Conservation (phyloP, 495 filamentous ascomycete genomes). For the Neurospora africana region DNA sequence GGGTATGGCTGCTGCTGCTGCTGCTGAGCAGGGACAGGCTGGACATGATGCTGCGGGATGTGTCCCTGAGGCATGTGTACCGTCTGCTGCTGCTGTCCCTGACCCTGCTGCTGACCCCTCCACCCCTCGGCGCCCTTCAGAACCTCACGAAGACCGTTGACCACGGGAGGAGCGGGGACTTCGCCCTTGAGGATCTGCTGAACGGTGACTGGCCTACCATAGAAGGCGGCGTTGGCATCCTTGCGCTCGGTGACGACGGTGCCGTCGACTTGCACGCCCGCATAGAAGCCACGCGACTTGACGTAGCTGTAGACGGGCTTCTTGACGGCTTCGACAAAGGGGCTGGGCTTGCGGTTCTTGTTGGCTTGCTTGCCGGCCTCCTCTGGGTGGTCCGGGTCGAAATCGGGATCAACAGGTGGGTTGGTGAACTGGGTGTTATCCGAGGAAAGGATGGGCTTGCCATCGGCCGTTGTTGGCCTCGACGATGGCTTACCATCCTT, state of each 20-base stretch:
- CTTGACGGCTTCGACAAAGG: conserved; percentile 19
- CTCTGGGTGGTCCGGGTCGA: not conserved
- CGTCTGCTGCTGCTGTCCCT: not conserved
- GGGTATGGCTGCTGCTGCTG: not conserved
- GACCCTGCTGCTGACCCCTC: conserved; percentile 10
- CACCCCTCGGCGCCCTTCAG: conserved; percentile 19
- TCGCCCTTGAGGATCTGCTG: conserved; percentile 60
- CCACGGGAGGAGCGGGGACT: conserved; percentile 23
- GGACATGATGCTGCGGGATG: not conserved
- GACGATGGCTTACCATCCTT: not conserved
- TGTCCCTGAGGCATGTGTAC: not conserved
- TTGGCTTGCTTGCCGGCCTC: not conserved
- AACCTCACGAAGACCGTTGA: conserved; percentile 14
- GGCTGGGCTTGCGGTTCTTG: conserved; percentile 14
- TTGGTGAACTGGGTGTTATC: conserved; percentile 14
- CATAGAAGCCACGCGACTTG: conserved; percentile 71
- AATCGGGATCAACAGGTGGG: not conserved
- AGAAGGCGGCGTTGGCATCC: conserved; percentile 74
- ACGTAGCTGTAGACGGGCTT: conserved; percentile 69
- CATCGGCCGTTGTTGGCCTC: not conserved
- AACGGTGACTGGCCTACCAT: conserved; percentile 52
- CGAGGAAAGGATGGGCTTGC: conserved; percentile 4
- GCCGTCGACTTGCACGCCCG: conserved; percentile 67
- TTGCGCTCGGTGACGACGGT: conserved; percentile 67
- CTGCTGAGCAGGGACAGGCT: not conserved